These are phyloP conservation scores for Piper longum DNA, from an alignment of 164 flowering plant genomes.

Conservation along the genomic window DNA sequence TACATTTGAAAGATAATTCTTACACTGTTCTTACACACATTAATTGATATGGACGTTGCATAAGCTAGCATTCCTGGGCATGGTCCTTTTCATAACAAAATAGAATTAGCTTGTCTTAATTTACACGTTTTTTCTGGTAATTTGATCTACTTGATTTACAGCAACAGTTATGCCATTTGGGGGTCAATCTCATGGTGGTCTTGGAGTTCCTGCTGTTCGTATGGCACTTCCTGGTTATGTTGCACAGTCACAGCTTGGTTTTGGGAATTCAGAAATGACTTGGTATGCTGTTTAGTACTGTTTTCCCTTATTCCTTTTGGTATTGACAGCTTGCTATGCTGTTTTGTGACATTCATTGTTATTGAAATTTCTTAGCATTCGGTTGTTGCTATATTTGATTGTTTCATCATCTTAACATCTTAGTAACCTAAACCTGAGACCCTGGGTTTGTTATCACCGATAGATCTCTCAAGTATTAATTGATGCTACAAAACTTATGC, in stretches of 20 bases:
- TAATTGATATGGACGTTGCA: neutral
- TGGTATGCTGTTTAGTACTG: constrained; percentile 34
- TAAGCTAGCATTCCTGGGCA: too few relatives aligned
- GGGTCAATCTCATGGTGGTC: constrained; percentile 84
- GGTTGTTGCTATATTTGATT: too few relatives aligned
- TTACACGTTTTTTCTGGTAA: neutral
- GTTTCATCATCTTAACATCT: too few relatives aligned
- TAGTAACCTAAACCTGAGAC: too few relatives aligned
- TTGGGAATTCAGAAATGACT: constrained; percentile 93
- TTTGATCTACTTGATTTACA: neutral
- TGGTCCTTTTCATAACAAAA: neutral
- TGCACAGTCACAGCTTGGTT: constrained; percentile 65
- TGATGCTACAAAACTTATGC: too few relatives aligned
- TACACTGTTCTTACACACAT: neutral
- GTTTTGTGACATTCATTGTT: too few relatives aligned
- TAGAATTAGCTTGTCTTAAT: neutral
- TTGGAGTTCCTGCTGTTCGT: constrained; percentile 96
- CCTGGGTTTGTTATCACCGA: too few relatives aligned
- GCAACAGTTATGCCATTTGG: constrained; percentile 88
- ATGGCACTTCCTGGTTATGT: constrained; percentile 99
- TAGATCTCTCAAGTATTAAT: too few relatives aligned
- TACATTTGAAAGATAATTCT: neutral
- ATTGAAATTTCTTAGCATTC: too few relatives aligned
- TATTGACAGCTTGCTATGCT: neutral
- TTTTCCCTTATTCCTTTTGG: neutral